phyloP scores from a whole-genome alignment of 441 rosid genomes.

The Arabidopsis lyrata region DNA sequence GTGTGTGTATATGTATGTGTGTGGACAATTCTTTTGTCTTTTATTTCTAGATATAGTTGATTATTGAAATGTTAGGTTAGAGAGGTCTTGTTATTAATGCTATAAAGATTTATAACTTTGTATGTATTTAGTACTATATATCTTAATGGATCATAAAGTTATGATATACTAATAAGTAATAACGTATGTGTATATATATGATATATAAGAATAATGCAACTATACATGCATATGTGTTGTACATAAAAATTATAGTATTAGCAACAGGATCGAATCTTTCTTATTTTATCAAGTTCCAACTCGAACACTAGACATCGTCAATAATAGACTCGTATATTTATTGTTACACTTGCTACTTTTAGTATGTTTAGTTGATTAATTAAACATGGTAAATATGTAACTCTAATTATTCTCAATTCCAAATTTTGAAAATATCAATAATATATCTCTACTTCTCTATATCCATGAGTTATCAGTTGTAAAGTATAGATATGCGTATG shows the following conservation, averaged over 20 bases:
- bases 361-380: constrained; percentile 7
- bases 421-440: not conserved
- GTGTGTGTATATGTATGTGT: not conserved
- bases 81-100: constrained; percentile 25
- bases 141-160: constrained; percentile 5
- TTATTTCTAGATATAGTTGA: constrained; percentile 11
- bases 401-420: not conserved
- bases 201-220: constrained; percentile 5
- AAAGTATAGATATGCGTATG: not conserved
- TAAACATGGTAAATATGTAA: constrained; percentile 5
- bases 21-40: constrained; percentile 33
- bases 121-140: constrained; percentile 7
- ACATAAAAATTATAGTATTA: constrained; percentile 19
- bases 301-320: constrained; percentile 32
- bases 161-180: not conserved
- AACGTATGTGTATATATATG: not conserved
- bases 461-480: constrained; percentile 8
- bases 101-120: constrained; percentile 1
- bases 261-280: constrained; percentile 33
- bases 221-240: constrained; percentile 3
- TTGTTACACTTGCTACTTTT: constrained; percentile 5
- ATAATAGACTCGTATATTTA: constrained; percentile 2
- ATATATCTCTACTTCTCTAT: not conserved
- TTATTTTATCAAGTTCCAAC: constrained; percentile 27
- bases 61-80: constrained; percentile 32